phyloP scores from a whole-genome alignment of 148 eudicot species.

The Vaccinium macrocarpon region DNA sequence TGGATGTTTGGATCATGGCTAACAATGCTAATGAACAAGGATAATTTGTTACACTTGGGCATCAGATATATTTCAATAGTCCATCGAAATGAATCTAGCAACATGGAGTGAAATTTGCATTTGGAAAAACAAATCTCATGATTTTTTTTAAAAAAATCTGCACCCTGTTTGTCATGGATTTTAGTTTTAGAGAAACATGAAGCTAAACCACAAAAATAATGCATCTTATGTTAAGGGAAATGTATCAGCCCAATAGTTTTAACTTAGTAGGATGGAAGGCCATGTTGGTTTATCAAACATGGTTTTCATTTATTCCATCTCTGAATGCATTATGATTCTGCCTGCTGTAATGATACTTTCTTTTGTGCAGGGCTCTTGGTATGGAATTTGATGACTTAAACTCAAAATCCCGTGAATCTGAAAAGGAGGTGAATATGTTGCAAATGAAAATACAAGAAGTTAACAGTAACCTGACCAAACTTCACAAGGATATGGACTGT shows the following conservation, averaged over 20 bases:
- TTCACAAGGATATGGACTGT: constrained; percentile 76
- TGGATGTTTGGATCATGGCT: neutral
- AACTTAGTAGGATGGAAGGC: constrained; percentile 10
- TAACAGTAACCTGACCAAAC: constrained; percentile 44
- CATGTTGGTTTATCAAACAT: constrained; percentile 3
- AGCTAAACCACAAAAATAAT: neutral
- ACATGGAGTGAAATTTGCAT: neutral
- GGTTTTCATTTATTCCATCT: neutral
- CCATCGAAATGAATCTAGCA: neutral
- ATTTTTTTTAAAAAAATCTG: neutral
- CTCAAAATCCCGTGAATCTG: constrained; percentile 71
- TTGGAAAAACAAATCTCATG: neutral
- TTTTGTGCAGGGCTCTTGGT: constrained; percentile 42
- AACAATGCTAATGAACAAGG: neutral
- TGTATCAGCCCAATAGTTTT: neutral
- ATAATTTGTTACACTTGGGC: neutral
- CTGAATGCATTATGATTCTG: neutral
- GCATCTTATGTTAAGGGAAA: neutral
- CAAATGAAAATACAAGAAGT: constrained; percentile 76
- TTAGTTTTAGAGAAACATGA: neutral
- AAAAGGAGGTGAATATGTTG: constrained; percentile 69
- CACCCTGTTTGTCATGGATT: neutral
- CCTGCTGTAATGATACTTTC: constrained; percentile 4
- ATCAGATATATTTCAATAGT: neutral
- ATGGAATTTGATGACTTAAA: constrained; percentile 62